Evolutionary conservation across 345 rosid genomes (phyloP).

Genomic region (Diplotaxis tenuifolia): DNA sequence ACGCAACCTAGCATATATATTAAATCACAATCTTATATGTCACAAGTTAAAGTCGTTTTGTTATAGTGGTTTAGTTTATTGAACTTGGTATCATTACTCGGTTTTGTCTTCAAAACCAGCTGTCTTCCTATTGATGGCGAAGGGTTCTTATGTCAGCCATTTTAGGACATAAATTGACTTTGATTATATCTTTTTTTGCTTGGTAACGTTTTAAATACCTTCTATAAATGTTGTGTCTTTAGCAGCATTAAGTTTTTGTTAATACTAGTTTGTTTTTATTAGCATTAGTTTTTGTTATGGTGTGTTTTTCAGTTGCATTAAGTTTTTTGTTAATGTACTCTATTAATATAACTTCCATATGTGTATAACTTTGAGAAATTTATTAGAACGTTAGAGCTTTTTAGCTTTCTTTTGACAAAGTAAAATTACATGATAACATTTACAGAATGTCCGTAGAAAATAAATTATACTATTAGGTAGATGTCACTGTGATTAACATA

Average conservation of each 20-base stretch:
- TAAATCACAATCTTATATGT: neutral
- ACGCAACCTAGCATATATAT: constrained; percentile 23
- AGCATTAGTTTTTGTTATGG: neutral
- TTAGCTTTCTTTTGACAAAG: constrained; percentile 21
- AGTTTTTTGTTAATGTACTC: neutral
- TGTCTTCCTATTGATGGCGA: constrained; percentile 24
- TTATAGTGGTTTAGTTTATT: constrained; percentile 6
- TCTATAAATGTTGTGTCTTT: neutral
- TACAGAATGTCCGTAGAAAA: constrained; percentile 28
- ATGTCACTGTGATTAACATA: constrained; percentile 34
- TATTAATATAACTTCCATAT: constrained; percentile 10
- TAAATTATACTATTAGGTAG: constrained; percentile 15
- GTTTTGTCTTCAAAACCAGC: constrained; percentile 31
- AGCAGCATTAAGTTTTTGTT: neutral
- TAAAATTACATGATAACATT: neutral
- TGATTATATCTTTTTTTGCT: neutral
- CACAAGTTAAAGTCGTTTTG: constrained; percentile 13
- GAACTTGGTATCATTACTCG: constrained; percentile 23
- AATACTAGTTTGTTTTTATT: neutral
- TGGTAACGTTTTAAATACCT: neutral
- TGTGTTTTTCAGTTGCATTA: constrained; percentile 4
- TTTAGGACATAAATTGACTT: constrained; percentile 27
- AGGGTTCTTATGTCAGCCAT: constrained; percentile 31
- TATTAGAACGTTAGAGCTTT: constrained; percentile 24
- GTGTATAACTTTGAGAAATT: neutral